Conservation (phyloP, 148 eudicot genomes). For the Chenopodium quinoa region DNA sequence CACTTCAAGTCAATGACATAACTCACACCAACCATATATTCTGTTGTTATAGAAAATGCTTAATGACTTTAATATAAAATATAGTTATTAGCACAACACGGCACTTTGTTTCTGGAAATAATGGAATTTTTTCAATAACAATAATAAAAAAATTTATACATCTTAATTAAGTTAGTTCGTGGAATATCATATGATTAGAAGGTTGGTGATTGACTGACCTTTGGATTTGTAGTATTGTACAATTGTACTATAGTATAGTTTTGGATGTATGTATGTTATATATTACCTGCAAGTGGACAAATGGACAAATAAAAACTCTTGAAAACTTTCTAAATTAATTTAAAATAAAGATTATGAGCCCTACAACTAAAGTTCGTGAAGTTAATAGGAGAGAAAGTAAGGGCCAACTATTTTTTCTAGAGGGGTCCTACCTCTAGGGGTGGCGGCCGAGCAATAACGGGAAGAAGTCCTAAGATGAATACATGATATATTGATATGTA, state of each 20-base stretch:
- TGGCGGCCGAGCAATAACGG: not conserved
- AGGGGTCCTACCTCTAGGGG: not conserved
- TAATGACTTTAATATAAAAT: not conserved
- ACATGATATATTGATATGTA: no score
- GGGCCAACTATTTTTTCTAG: constrained; percentile 2
- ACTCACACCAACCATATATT: constrained; percentile 17
- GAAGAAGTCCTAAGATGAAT: not conserved
- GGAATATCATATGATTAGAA: constrained; percentile 4
- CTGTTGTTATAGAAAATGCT: not conserved
- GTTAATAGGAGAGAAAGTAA: constrained; percentile 6
- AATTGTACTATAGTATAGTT: not conserved
- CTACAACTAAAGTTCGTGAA: not conserved
- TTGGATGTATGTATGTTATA: not conserved
- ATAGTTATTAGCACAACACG: constrained; percentile 14
- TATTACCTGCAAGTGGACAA: not conserved
- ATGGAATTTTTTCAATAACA: not conserved
- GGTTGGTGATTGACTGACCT: constrained; percentile 12
- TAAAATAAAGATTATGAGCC: not conserved
- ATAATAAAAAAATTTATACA: not conserved
- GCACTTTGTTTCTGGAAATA: not conserved
- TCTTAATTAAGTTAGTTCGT: not conserved
- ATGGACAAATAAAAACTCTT: not conserved
- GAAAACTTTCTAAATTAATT: no score
- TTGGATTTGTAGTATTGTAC: not conserved
- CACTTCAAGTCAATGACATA: constrained; percentile 10